phyloP scores from a whole-genome alignment of 2,329 filamentous ascomycete species.

The Tolypocladium sp. region DNA sequence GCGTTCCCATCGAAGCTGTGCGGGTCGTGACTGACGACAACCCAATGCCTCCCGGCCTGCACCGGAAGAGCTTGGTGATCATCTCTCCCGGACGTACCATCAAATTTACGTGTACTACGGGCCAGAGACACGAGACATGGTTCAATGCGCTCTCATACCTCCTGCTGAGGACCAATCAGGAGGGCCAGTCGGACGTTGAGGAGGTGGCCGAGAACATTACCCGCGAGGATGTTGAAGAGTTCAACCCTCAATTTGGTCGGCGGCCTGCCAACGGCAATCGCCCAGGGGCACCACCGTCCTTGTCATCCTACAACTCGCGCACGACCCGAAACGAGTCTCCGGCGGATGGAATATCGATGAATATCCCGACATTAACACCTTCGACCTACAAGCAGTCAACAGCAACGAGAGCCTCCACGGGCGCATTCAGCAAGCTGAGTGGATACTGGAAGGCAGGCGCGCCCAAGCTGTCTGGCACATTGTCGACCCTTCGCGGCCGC shows the following conservation, averaged over 20 bases:
- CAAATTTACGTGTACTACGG: constrained; percentile 90
- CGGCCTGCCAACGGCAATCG: constrained; percentile 27
- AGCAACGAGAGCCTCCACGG: constrained; percentile 22
- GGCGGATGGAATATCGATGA: constrained; percentile 36
- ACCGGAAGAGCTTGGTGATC: constrained; percentile 87
- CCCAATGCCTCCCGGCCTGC: constrained; percentile 85
- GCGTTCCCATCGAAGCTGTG: constrained; percentile 86
- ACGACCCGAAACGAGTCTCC: constrained; percentile 60
- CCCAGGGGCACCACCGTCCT: constrained; percentile 50
- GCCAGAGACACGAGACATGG: constrained; percentile 95
- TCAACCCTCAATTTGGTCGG: constrained; percentile 58
- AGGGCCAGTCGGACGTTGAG: constrained; percentile 53
- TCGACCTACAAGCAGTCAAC: constrained; percentile 29
- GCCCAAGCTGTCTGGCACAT: constrained; percentile 35
- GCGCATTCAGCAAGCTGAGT: constrained; percentile 50
- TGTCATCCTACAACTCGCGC: constrained; percentile 74
- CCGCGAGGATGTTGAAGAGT: constrained; percentile 62
- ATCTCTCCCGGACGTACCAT: constrained; percentile 80
- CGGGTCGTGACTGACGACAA: constrained; percentile 91
- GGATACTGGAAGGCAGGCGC: constrained; percentile 46
- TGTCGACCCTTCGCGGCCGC: constrained; percentile 45
- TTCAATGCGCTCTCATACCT: constrained; percentile 95
- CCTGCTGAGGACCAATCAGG: constrained; percentile 63
- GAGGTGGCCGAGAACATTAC: constrained; percentile 49
- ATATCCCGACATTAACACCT: constrained; percentile 47